phyloP scores from a whole-genome alignment of 257 asterid species.

The Scutellaria barbata region DNA sequence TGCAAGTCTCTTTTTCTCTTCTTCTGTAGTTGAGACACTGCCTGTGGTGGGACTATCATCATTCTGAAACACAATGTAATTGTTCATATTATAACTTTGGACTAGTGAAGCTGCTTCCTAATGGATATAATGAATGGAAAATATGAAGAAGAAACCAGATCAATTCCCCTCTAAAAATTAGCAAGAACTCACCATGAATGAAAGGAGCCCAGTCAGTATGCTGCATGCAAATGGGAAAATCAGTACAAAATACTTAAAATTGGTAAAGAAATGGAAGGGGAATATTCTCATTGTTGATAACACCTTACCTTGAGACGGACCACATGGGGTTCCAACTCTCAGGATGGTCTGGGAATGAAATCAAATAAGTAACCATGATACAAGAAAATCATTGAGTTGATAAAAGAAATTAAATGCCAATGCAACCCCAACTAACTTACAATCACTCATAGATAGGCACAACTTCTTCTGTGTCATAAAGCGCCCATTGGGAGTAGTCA shows the following conservation, averaged over 20 bases:
- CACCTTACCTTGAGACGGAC: constrained; percentile 64
- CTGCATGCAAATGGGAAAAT: constrained; percentile 60
- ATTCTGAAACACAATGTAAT: constrained; percentile 58
- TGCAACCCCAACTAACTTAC: constrained; percentile 47
- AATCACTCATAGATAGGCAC: constrained; percentile 95
- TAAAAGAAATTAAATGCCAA: constrained; percentile 6
- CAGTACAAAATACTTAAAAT: constrained; percentile 37
- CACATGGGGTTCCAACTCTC: constrained; percentile 80
- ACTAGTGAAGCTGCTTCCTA: constrained; percentile 30
- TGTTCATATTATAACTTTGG: constrained; percentile 8
- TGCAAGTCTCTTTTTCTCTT: constrained; percentile 84
- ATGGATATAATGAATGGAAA: constrained; percentile 8
- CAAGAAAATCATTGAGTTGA: constrained; percentile 15
- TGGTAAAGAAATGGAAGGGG: constrained; percentile 6
- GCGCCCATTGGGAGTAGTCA: constrained; percentile 89
- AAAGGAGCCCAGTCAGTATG: constrained; percentile 94
- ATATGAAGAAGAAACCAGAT: constrained; percentile 10
- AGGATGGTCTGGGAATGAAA: constrained; percentile 58
- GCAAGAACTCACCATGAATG: constrained; percentile 85
- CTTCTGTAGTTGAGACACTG: constrained; percentile 80
- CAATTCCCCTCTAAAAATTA: not conserved
- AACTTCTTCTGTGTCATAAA: constrained; percentile 90
- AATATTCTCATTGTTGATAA: constrained; percentile 8
- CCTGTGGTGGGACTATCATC: constrained; percentile 96
- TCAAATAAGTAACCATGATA: constrained; percentile 34